Base-by-base conservation (phyloP, 371 early-diverging fungal genomes). In the Mucor saturninus region DNA sequence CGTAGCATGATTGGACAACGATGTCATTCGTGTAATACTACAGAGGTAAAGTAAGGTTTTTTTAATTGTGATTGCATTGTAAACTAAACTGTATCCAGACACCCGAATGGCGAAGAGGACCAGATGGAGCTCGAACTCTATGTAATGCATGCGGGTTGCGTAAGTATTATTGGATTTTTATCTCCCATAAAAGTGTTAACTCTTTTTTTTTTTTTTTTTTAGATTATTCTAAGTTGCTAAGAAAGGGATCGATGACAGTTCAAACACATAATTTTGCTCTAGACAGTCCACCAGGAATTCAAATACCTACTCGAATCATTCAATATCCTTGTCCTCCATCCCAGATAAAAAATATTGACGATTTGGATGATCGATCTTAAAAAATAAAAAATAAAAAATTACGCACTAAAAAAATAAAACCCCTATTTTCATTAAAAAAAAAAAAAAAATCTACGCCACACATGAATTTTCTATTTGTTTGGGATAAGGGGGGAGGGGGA, bases 71-170 rank as follows among this genome's bases (percentile, higher is more conserved):
- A 8, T 6, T 38, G 39, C 11, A 38, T 38, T 38, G 4, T 42
- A 42, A n/a, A 4, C 10, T 4, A 42, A 42, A 42, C n/a, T 13
- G 11, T 10, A 42, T 42, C 10, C 11, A 45, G 46, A 90, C 90
- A 38, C 88, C 90, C 6, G 87, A 85, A 66, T 90, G 90, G 90
- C 77, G 90, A 39, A 80, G 90, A 52, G 90, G 90, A 5, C 90
- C 88, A 5, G 82, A 85, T 63, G 90, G 90, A 3, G 86, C 88
- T 5, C 69, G 84, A 61, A 88, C 88, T 0, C 67, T 90, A 1
- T 90, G 90, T 56, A 90, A 90, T 69, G 86, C 88, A 5, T 90
- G 90, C 65, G 90, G 90, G 10, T 62, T 86, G 56, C 85, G 87
- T 86, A 79, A 73, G 81, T 60, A 38, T 32, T 21, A 21, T 21